These are phyloP conservation scores for Vigna nakashimae DNA, from an alignment of 306 rosid genomes.

Conservation along the genomic window DNA sequence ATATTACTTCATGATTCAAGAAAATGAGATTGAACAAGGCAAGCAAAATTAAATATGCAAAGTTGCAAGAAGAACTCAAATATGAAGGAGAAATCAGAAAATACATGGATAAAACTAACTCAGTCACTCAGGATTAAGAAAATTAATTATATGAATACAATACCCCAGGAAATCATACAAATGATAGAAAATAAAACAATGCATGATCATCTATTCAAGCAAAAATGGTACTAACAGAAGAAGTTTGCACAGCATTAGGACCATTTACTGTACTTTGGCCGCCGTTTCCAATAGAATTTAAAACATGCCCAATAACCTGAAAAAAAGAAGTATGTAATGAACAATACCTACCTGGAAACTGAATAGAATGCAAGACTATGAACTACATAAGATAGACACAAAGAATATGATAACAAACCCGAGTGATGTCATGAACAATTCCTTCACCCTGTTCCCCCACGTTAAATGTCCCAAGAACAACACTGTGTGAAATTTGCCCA, in stretches of 20 bases:
- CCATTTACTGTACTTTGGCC: conserved; percentile 60
- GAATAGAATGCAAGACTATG: conserved; percentile 9
- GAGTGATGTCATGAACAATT: conserved; percentile 73
- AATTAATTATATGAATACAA: neutral
- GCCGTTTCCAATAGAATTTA: conserved; percentile 86
- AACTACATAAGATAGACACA: conserved; percentile 33
- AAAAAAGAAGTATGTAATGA: conserved; percentile 34
- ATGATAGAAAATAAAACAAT: conserved; percentile 10
- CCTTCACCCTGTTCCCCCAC: conserved; percentile 96
- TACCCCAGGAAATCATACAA: conserved; percentile 15
- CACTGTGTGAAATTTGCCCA: conserved; percentile 96
- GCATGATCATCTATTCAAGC: conserved; percentile 25
- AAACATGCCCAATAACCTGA: conserved; percentile 94
- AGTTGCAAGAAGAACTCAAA: conserved; percentile 31
- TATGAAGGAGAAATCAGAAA: conserved; percentile 13
- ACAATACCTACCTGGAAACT: conserved; percentile 15
- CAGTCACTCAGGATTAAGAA: conserved; percentile 14
- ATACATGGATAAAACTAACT: conserved; percentile 14
- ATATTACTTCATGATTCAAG: conserved; percentile 23
- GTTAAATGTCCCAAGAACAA: conserved; percentile 94
- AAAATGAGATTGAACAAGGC: conserved; percentile 22
- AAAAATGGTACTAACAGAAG: conserved; percentile 62
- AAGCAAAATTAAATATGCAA: conserved; percentile 17
- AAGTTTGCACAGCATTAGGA: conserved; percentile 56
- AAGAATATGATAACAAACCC: conserved; percentile 63